These are phyloP conservation scores for Endoconidiophora polonica DNA, from an alignment of 2,329 filamentous ascomycete genomes.

Conservation along the genomic window DNA sequence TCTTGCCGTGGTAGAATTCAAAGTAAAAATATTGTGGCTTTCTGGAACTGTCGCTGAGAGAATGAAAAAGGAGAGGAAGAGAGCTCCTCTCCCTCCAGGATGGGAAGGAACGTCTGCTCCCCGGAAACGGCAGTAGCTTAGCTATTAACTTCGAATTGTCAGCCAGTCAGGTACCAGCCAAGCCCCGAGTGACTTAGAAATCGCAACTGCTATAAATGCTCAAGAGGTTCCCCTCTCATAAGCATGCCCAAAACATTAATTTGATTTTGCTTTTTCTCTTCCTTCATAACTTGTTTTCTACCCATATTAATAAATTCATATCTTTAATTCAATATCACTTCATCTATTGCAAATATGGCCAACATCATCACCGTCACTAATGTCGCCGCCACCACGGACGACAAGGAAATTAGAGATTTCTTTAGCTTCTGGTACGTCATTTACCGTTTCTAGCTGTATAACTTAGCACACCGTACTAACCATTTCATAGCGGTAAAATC, in stretches of 20 bases:
- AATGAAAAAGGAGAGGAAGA: no score
- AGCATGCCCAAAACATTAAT: not conserved
- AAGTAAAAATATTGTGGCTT: no score
- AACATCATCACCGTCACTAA: constrained; percentile 74
- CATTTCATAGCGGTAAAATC: constrained; percentile 63
- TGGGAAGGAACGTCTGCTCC: no score
- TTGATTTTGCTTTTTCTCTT: not conserved
- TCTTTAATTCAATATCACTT: not conserved
- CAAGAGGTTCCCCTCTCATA: not conserved
- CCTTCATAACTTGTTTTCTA: not conserved
- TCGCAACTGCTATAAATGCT: not conserved
- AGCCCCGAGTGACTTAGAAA: not conserved
- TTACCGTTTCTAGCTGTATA: not conserved
- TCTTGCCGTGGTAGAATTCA: no score
- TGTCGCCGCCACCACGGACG: constrained; percentile 64
- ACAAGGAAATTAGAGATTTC: constrained; percentile 89
- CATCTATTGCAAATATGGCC: constrained; percentile 29
- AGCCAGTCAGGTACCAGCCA: no score
- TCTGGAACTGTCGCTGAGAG: no score
- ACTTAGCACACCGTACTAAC: constrained; percentile 10
- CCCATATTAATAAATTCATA: not conserved
- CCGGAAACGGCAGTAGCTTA: no score
- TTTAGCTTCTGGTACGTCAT: constrained; percentile 75
- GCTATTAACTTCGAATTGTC: no score
- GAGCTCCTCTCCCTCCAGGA: no score